Evolutionary conservation across 2,329 filamentous ascomycete genomes (phyloP).

Genomic region (Remersonia thermophila): DNA sequence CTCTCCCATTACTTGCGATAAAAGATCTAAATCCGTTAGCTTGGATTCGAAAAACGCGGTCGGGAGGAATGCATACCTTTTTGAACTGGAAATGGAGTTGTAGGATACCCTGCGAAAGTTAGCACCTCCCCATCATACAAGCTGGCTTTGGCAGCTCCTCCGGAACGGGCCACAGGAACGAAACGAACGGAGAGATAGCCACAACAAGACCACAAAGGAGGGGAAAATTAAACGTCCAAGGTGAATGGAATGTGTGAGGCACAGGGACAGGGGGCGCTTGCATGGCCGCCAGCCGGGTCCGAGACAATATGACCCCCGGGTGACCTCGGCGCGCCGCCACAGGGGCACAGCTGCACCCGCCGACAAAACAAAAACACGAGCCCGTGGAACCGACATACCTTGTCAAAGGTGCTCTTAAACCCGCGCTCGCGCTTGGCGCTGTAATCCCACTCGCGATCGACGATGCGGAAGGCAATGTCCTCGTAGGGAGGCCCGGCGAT

Average conservation of each 20-base stretch:
- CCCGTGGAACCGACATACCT: conserved; percentile 44
- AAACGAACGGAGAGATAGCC: no score
- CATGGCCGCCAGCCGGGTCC: conserved; percentile 7
- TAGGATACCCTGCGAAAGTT: conserved; percentile 60
- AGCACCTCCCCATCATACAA: no score
- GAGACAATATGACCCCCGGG: conserved; percentile 9
- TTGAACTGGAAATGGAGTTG: conserved; percentile 99
- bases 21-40: conserved; percentile 33
- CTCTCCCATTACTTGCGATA: conserved; percentile 43
- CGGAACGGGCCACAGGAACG: no score
- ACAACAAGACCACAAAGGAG: no score
- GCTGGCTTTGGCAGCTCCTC: no score
- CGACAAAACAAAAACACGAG: conserved; percentile 7
- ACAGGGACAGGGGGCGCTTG: no score
- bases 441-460: conserved; percentile 98
- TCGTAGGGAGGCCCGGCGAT: conserved; percentile 92
- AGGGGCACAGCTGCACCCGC: conserved; percentile 9
- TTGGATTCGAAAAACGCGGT: no score
- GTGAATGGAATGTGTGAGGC: no score
- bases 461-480: conserved; percentile 92
- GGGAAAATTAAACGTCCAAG: no score
- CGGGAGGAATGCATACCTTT: no score
- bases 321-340: conserved; percentile 1
- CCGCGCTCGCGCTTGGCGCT: conserved; percentile 89
- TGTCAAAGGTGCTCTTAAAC: conserved; percentile 94